Evolutionary conservation across 257 asterid species (phyloP).

Genomic region (Perilla frutescens): DNA sequence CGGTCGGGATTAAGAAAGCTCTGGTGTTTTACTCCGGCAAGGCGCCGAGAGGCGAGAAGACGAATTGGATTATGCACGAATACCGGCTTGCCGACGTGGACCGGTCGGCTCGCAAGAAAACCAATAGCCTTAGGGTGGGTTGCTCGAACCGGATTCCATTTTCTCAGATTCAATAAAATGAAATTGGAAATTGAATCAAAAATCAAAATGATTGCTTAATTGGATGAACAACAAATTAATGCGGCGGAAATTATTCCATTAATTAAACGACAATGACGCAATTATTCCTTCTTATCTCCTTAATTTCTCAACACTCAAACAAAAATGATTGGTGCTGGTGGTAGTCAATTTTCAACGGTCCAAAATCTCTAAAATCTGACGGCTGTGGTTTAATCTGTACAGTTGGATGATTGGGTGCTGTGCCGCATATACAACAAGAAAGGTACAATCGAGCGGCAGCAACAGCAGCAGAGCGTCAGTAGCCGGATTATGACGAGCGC

Average conservation of each 20-base stretch:
- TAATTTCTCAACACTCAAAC: constrained; percentile 2
- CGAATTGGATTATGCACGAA: constrained; percentile 95
- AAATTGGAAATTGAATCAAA: not conserved
- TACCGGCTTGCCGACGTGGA: constrained; percentile 90
- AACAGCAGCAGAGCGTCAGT: constrained; percentile 35
- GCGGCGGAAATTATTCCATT: not conserved
- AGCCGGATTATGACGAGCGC: constrained; percentile 38
- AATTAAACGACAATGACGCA: not conserved
- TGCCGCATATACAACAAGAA: constrained; percentile 94
- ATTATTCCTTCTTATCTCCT: constrained; percentile 36
- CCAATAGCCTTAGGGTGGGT: constrained; percentile 74
- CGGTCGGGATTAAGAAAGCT: constrained; percentile 84
- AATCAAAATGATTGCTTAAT: not conserved
- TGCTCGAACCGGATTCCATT: not conserved
- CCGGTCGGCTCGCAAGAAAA: constrained; percentile 76
- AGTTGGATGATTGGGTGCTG: constrained; percentile 95
- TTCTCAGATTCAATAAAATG: not conserved
- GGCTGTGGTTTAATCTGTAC: constrained; percentile 36
- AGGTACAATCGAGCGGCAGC: constrained; percentile 63
- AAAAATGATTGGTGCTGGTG: constrained; percentile 30
- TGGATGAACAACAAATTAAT: not conserved
- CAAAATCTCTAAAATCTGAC: constrained; percentile 21
- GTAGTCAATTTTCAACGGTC: not conserved
- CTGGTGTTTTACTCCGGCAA: constrained; percentile 88
- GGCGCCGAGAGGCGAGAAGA: constrained; percentile 82